Conservation (phyloP, 129 eudicot species). For the Flaveria bidentis region DNA sequence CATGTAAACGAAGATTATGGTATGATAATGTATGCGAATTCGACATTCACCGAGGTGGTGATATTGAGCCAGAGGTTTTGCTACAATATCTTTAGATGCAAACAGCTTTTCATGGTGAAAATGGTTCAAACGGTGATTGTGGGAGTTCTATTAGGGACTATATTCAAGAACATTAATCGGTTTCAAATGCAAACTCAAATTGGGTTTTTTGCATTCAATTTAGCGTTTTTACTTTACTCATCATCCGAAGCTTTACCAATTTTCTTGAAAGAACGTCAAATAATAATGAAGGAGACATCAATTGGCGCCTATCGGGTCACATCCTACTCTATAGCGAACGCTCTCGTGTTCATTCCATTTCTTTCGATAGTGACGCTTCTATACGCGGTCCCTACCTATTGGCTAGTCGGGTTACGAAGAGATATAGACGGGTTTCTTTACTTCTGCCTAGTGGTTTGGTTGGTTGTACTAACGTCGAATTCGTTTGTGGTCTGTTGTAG, state of each 20-base stretch:
- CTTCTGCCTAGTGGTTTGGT: slow-evolving; percentile 71
- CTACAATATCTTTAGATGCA: slow-evolving; percentile 59
- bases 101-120: slow-evolving; percentile 55
- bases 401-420: slow-evolving; percentile 64
- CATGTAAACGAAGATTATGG: slow-evolving; percentile 15
- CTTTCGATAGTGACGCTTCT: slow-evolving; percentile 53
- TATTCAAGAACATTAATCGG: slow-evolving; percentile 39
- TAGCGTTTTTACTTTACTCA: slow-evolving; percentile 64
- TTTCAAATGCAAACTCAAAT: slow-evolving; percentile 51
- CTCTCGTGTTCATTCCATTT: slow-evolving; percentile 65
- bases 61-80: slow-evolving; percentile 65
- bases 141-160: slow-evolving; percentile 58
- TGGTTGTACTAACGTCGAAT: slow-evolving; percentile 60
- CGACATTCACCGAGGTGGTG: slow-evolving; percentile 45
- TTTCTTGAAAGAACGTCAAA: slow-evolving; percentile 66
- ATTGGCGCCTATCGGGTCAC: slow-evolving; percentile 66
- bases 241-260: slow-evolving; percentile 79
- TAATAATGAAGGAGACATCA: slow-evolving; percentile 59
- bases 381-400: slow-evolving; percentile 56
- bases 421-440: slow-evolving; percentile 59
- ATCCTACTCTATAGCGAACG: slow-evolving; percentile 56
- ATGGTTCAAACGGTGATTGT: slow-evolving; percentile 44
- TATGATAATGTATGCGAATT: slow-evolving; percentile 38
- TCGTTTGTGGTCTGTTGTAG: slow-evolving; percentile 65
- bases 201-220: slow-evolving; percentile 76